These are phyloP conservation scores for Physcomitrium patens DNA, from an alignment of 225 moss, liverwort and hornwort species.

Conservation along the genomic window DNA sequence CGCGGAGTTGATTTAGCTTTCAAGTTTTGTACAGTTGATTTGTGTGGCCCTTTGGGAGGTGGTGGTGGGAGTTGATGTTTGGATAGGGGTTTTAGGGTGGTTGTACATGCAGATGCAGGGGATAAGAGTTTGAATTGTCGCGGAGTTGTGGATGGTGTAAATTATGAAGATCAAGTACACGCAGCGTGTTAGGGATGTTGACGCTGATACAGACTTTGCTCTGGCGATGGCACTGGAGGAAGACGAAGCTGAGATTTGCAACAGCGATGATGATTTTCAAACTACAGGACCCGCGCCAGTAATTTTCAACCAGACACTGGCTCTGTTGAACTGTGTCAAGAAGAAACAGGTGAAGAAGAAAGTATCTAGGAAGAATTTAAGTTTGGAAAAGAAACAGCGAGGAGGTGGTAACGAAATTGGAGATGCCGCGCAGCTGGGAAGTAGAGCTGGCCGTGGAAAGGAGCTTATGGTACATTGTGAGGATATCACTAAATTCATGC, in stretches of 20 bases:
- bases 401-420: constrained; percentile 5
- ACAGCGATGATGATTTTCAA: constrained; percentile 64
- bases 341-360: constrained; percentile 31
- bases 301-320: constrained; percentile 42
- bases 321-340: constrained; percentile 43
- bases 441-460: constrained; percentile 13
- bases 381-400: constrained; percentile 30
- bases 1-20: too few species aligned
- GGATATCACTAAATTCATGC: constrained; percentile 10
- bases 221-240: constrained; percentile 55
- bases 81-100: neutral
- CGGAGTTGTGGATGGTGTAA: neutral
- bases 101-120: neutral
- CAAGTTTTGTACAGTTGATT: neutral
- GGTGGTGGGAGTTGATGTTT: constrained; percentile 10
- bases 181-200: constrained; percentile 29
- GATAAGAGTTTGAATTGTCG: constrained; percentile 4
- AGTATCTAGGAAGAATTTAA: constrained; percentile 35
- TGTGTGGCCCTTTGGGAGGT: neutral
- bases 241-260: constrained; percentile 31
- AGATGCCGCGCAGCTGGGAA: constrained; percentile 21
- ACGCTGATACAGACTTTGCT: constrained; percentile 50
- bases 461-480: constrained; percentile 21
- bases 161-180: constrained; percentile 62
- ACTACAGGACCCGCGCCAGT: constrained; percentile 30